Base-by-base conservation (phyloP, 495 filamentous ascomycete genomes). In the Tuber indicum region DNA sequence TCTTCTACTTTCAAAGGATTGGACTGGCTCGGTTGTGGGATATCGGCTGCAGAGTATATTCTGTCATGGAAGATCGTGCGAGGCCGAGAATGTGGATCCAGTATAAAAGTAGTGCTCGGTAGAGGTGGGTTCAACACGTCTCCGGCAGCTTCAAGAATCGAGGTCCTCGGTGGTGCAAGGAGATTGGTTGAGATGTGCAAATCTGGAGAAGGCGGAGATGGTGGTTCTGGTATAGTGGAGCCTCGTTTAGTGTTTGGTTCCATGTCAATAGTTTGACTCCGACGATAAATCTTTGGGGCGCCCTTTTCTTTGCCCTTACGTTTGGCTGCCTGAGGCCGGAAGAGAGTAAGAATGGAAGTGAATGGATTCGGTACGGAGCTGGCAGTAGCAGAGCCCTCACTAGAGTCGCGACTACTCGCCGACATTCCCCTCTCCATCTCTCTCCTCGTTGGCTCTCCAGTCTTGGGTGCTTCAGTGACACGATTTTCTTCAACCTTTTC, bases 51-150 rank as follows among this genome's bases (percentile, higher is more conserved):
- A 82, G 94, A 92, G 84, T 99, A 99, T 42, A 98, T 88, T 21
- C 96, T 91, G 84, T 98, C 96, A 85, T 99, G 96, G 85, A 98
- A 98, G 76, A 99, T 98, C 19, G 96, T 97, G 52, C 92, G 89
- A 9, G 93, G 89, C n/a, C 96, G 92, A 71, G 89, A 90, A 46
- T 91, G 87, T 21, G 95, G 94, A 75, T 97, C 90, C 75, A 92
- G 87, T 47, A 99, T 87, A 82, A 93, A 99, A 45, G 92, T 90
- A 4, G 88, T 87, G 0, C 92, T 88, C 21, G 96, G 95, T 3
- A 98, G 85, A 17, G 93, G 96, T 3, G 96, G 96, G 85, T 94
- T 95, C 41, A 99, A 87, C 32, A 99, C 85, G 82, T 98, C 94
- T 17, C 93, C 92, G 3, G 96, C 96, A 1, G 95, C 93, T 86